Conservation (phyloP, 257 asterid genomes). For the Parsonsia alboflavescens region DNA sequence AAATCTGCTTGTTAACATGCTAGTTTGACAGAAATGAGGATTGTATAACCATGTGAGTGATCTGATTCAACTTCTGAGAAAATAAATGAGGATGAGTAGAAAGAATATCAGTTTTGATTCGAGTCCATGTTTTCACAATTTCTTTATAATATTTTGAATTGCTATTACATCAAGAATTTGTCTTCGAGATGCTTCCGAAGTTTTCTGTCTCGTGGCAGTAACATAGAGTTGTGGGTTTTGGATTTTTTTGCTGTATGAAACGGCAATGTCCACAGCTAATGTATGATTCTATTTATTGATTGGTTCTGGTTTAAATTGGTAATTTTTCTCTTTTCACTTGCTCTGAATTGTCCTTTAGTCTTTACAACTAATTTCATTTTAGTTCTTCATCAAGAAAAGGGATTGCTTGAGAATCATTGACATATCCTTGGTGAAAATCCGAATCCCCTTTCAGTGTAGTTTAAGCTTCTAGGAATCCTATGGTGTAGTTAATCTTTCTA, state of each 20-base stretch:
- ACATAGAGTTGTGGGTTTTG: neutral
- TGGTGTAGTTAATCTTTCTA: neutral
- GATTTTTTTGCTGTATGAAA: neutral
- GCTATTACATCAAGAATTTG: neutral
- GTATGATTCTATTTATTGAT: neutral
- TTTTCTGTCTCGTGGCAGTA: neutral
- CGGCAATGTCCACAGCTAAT: neutral
- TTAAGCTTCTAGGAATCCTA: slow-evolving; percentile 1
- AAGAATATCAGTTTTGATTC: neutral
- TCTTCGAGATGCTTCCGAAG: neutral
- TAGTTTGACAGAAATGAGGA: neutral
- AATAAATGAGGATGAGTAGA: neutral
- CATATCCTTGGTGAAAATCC: neutral
- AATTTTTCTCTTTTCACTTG: neutral
- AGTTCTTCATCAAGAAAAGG: neutral
- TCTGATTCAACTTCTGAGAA: neutral
- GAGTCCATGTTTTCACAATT: neutral
- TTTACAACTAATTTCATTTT: neutral
- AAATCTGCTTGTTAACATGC: neutral
- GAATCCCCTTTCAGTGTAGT: neutral
- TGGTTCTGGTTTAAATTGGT: neutral
- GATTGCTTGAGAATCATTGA: neutral
- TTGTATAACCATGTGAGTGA: neutral
- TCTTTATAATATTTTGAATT: neutral
- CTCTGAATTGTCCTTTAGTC: neutral